Evolutionary conservation across 202 grass and related monocot species (phyloP), one percentile per base, ranked within the genome.

Genomic region (Brachypodium distachyon): DNA sequence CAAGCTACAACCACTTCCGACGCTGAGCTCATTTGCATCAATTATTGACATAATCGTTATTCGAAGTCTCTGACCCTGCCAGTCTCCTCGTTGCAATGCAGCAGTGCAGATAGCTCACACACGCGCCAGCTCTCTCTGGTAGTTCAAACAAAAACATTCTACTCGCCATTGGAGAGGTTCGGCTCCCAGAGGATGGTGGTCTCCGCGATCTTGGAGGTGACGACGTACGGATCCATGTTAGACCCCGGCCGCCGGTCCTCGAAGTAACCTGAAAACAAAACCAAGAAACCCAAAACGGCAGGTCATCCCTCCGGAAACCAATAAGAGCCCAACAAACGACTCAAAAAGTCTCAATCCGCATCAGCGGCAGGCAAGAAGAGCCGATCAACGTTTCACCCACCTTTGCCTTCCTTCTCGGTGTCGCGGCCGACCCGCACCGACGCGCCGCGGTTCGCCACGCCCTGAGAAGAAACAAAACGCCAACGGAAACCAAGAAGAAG

Each of bases 141-240:
- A 39, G 3, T 5, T 11, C 70, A 56, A 26, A 7, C 40, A 7
- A 31, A 27, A 12, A 0, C 3, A 44, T 23, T 27, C 58, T 57
- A 48, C 46, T 61, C 34, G 55, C 66, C 83, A 39, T 80, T 70
- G 77, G 69, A 36, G 59, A 80, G 73, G 2, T 14, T 76, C 17
- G 64, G 38, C 54, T 88, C 42, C 67, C 54, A 83, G 68, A 89
- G 88, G 44, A 95, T 57, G 83, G 88, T 91, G 23, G 88, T 91
- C 57, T 95, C 86, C 9, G 88, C 86, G 42, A 91, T 95, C 77
- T 89, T 78, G 63, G 73, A 76, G 76, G 92, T 91, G 42, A 95
- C 92, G 17, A 82, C 57, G 79, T 95, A 95, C 18, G 92, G 92
- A 21, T 95, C 92, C 92, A 95, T 95, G 86, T 95, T 95, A 16